Conservation (phyloP, 164 flowering plant genomes). For the Tinospora cordifolia region DNA sequence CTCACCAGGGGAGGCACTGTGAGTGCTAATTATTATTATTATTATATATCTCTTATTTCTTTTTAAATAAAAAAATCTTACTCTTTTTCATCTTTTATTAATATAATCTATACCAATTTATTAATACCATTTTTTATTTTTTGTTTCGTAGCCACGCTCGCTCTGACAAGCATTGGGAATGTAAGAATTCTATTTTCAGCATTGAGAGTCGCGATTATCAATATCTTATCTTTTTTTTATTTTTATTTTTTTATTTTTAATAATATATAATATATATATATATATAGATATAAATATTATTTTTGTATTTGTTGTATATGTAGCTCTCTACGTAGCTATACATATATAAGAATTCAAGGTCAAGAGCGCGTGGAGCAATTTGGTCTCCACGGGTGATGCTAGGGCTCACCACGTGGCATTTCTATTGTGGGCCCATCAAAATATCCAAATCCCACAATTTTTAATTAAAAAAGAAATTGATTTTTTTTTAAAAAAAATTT, state of each 20-base stretch:
- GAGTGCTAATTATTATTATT: too few species aligned
- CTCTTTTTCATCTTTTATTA: background rate
- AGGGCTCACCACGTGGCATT: background rate
- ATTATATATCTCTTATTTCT: too few species aligned
- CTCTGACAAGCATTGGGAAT: constrained; percentile 1
- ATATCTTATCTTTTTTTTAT: too few species aligned
- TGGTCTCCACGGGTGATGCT: background rate
- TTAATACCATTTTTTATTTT: background rate
- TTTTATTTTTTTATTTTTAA: too few species aligned
- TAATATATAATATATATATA: too few species aligned
- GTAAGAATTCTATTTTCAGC: constrained; percentile 2
- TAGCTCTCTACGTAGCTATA: too few species aligned
- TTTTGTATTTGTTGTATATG: too few species aligned
- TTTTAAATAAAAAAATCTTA: background rate
- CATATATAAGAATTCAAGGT: background rate
- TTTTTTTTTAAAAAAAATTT: too few species aligned
- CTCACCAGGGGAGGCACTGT: background rate
- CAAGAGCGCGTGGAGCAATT: background rate
- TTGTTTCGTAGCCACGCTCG: background rate
- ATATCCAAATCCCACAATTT: too few species aligned
- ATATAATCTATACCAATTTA: background rate
- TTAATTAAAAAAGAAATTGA: too few species aligned
- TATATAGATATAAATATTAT: background rate
- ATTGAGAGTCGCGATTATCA: background rate
- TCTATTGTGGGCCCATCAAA: background rate